Percentiles rank a stretch among this genome's conserved stretches.
Conservation (phyloP, 2,329 filamentous ascomycete genomes). For the Monilinia fructicola region DNA sequence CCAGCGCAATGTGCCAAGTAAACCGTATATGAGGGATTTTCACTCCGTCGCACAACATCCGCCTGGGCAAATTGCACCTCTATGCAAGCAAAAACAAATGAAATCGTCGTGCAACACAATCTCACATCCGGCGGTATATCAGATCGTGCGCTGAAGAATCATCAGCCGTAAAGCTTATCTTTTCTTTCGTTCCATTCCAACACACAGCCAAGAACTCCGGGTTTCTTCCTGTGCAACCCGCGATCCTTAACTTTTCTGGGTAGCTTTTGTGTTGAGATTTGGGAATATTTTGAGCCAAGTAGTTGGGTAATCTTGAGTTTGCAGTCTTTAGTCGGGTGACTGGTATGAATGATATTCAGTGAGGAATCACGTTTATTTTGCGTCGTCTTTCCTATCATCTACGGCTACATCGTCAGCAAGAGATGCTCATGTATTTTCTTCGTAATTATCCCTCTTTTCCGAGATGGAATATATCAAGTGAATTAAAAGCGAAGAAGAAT, state of each 20-base stretch:
- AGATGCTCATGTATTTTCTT: not conserved
- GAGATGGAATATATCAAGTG: not conserved
- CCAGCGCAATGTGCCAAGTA: not conserved
- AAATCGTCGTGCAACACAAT: not conserved
- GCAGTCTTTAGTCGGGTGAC: not conserved
- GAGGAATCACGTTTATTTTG: no score
- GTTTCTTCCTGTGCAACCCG: not conserved
- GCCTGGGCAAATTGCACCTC: not conserved
- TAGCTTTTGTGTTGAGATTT: not conserved
- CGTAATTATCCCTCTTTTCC: not conserved
- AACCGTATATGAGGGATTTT: slow-evolving; percentile 5
- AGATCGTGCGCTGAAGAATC: not conserved
- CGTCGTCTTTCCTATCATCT: not conserved
- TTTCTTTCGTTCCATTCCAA: not conserved
- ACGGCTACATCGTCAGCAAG: not conserved
- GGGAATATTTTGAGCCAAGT: not conserved
- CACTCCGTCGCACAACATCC: not conserved
- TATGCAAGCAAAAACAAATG: not conserved
- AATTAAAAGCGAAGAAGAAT: not conserved
- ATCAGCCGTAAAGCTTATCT: not conserved
- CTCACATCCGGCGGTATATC: not conserved
- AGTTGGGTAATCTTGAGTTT: not conserved
- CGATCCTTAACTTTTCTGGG: not conserved
- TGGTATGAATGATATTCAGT: no score
- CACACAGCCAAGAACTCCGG: not conserved